Percentiles rank a stretch among this genome's conserved stretches.
These are phyloP conservation scores for Microcera coccophila DNA, from an alignment of 2,329 filamentous ascomycete species.

Conservation along the genomic window DNA sequence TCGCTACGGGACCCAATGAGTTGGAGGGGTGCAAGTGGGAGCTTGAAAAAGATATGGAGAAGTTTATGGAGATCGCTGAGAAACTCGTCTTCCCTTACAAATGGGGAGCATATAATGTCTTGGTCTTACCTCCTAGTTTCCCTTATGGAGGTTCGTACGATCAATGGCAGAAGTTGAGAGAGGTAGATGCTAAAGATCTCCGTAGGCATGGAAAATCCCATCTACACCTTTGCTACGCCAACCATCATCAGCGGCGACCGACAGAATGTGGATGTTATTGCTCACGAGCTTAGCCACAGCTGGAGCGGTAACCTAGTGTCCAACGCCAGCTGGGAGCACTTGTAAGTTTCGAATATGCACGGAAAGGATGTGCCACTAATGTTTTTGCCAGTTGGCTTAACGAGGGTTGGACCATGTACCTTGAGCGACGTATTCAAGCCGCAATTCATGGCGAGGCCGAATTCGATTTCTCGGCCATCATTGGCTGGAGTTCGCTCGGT, in stretches of 20 bases:
- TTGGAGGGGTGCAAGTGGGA: constrained; percentile 83
- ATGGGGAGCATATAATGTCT: constrained; percentile 93
- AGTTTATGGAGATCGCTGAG: constrained; percentile 84
- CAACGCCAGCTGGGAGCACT: constrained; percentile 78
- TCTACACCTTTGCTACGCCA: constrained; percentile 93
- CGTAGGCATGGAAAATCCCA: constrained; percentile 79
- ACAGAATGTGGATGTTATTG: constrained; percentile 94
- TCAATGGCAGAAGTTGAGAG: neutral
- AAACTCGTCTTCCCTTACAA: constrained; percentile 78
- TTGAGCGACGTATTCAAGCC: constrained; percentile 80
- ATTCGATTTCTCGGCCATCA: constrained; percentile 91
- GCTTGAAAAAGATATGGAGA: constrained; percentile 85
- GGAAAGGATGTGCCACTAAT: constrained; percentile 3
- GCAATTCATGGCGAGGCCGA: constrained; percentile 77
- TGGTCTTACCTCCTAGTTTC: constrained; percentile 86
- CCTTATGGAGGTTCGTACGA: constrained; percentile 68
- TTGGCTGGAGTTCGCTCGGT: constrained; percentile 86
- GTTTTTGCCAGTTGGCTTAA: constrained; percentile 55
- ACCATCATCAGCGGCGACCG: constrained; percentile 88
- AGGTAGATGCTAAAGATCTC: constrained; percentile 6
- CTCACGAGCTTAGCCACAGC: constrained; percentile 71
- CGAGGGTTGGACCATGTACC: constrained; percentile 89
- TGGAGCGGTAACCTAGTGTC: constrained; percentile 89
- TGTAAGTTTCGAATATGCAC: constrained; percentile 41
- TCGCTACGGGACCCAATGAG: constrained; percentile 86